Conservation (phyloP, 1,284 basidiomycete genomes). For the Cerrena zonata region DNA sequence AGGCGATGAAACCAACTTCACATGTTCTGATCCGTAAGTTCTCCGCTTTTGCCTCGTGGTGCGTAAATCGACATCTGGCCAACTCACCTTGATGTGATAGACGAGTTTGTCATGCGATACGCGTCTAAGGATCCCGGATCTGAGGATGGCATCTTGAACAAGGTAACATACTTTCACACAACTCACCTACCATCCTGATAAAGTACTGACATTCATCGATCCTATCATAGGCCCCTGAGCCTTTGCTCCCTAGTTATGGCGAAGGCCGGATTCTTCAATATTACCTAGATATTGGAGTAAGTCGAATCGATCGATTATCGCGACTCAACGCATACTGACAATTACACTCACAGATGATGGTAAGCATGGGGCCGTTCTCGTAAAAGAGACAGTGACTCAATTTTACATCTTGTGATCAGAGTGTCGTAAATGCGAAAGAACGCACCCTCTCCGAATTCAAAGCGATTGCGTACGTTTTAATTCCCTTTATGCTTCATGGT, state of each 20-base stretch:
- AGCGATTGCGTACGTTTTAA: slow-evolving; percentile 23
- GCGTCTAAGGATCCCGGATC: background rate
- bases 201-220: background rate
- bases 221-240: slow-evolving; percentile 27
- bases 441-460: slow-evolving; percentile 27
- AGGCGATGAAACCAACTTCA: slow-evolving; percentile 16
- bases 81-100: slow-evolving; percentile 11
- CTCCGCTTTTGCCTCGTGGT: background rate
- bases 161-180: background rate
- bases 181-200: background rate
- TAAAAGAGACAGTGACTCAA: background rate
- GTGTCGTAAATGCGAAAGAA: slow-evolving; percentile 26
- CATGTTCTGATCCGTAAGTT: slow-evolving; percentile 20
- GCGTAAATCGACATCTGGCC: background rate
- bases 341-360: background rate
- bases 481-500: background rate
- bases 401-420: background rate
- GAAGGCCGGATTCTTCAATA: slow-evolving; percentile 26
- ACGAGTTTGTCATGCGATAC: slow-evolving; percentile 19
- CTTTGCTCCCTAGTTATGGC: slow-evolving; percentile 32
- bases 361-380: background rate
- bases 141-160: background rate
- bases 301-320: background rate
- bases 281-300: slow-evolving; percentile 30
- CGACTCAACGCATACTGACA: background rate